Base-by-base conservation (phyloP, 495 filamentous ascomycete species). In the Gamarada debralockiae region DNA sequence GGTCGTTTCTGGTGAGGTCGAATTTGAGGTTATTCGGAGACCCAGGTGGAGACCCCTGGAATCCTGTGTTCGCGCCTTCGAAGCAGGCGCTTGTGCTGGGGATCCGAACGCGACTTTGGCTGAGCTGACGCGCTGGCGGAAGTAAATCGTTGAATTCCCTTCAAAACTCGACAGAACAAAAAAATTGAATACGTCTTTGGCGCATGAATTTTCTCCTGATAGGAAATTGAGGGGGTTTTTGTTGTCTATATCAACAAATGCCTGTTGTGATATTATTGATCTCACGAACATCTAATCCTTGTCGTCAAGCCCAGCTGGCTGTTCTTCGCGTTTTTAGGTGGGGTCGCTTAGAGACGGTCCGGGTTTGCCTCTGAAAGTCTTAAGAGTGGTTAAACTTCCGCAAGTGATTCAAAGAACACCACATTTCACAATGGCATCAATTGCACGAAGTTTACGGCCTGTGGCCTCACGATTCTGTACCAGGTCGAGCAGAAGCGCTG, bases 401-500 rank as follows among this genome's bases (percentile, higher is more conserved):
- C 27, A 29, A 29, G 27, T n/a, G 27, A 29, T 29, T 29, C 48
- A 13, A 47, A 38, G 31, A 43, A 42, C 52, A 27, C 34, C 25
- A 40, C 40, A 36, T 23, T 21, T 29, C 27, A 58, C 44, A 50
- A 64, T 64, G 59, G 59, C 62, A 36, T 61, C 62, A 61, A 65
- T 65, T 58, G 62, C 50, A 59, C 58, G 62, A 55, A 57, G 47
- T 37, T 45, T 62, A 3, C 48, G 59, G 53, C 62, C 62, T 2
- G 49, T 48, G 18, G 62, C 62, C 48, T 45, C 56, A n/a, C 45
- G 53, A 17, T 38, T 64, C 25, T 44, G 40, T 3, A 15, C 27
- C n/a, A 50, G 48, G 10, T 50, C 57, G 23, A 40, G 45, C 18
- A 51, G 48, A 44, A 51, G 22, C 8, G 42, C 44, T 44, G 43